Base-by-base conservation (phyloP, 192 early-diverging fungal species). In the Geranomyces michiganensis region DNA sequence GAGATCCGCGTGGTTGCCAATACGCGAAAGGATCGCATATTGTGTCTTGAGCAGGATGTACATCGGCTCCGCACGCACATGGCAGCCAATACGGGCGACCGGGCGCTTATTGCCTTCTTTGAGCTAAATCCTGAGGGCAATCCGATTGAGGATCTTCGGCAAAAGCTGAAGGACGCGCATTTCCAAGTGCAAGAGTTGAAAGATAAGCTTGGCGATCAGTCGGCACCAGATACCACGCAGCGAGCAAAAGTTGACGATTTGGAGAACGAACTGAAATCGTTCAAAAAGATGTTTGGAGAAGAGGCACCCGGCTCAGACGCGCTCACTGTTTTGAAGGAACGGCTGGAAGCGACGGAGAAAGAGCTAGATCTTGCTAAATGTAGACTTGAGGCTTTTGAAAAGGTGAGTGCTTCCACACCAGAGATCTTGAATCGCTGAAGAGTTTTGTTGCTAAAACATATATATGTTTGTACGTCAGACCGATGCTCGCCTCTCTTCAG, bases 401-500 rank as follows among this genome's bases (percentile, higher is more conserved):
- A 65, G 36, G 43, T 46, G 33, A 24, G 21, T n/a, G n/a, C n/a
- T n/a, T n/a, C n/a, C n/a, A n/a, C n/a, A n/a, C n/a, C n/a, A n/a
- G n/a, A n/a, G n/a, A n/a, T n/a, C n/a, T n/a, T n/a, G n/a, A n/a
- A n/a, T n/a, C n/a, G 46, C 12, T n/a, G 12, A 14, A 47, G 46
- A 12, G 46, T 47, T n/a, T 47, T 12, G n/a, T n/a, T 47, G 12
- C 46, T 47, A 14, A 12, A 14, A 14, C 46, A n/a, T n/a, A n/a
- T 47, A n/a, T 47, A n/a, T n/a, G n/a, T n/a, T n/a, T n/a, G n/a
- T n/a, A n/a, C 21, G 19, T 45, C 32, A 88, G 82, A 84, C 84
- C 17, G 86, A 91, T 47, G 47, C 76, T 1, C 81, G 80, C 14
- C 61, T 93, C 0, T 45, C 88, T 46, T 71, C 76, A 13, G 87